Evolutionary conservation across 371 early-diverging fungal species (phyloP), one percentile per base, ranked within the genome.

Genomic region (Mortierella sp.): DNA sequence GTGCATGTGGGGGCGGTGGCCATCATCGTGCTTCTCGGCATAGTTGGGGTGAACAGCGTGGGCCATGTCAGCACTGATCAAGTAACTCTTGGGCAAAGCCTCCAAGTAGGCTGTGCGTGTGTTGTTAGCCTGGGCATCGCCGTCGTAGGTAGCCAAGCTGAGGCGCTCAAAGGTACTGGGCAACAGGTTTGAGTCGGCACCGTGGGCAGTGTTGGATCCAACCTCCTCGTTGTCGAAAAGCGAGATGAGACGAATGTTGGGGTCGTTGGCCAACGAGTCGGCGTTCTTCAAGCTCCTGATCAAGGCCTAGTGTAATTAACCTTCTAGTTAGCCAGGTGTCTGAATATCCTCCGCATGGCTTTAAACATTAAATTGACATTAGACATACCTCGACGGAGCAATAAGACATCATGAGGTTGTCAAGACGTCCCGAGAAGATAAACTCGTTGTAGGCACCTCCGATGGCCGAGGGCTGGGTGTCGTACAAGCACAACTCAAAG

Each of bases 221-320:
- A 99, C 93, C 83, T 99, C 99, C 90, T 99, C 99, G 89, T 99
- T 97, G 88, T 99, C 99, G 84, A 99, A 99, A 19, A 98, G 91
- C 19, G 96, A 93, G 28, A 97, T 92, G 76, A 99, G 88, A 78
- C 98, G 96, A 75, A 99, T 93, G 76, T 95, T 92, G 73, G 94
- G 83, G 52, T 98, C 97, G 38, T 90, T 86, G n/a, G 87, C 92
- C 54, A 96, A 74, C 48, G 89, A 82, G 26, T 89, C 88, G 19
- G 87, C 38, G 48, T 73, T 77, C 65, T 78, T 88, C 55, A 83
- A 68, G 48, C 91, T 90, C 80, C 92, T 88, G 74, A 93, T 88
- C 75, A 95, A 81, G 19, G 94, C 93, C 89, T 92, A 82, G 44
- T 48, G 60, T 45, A 42, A 78, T 13, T 13, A 10, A 9, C 13